These are phyloP conservation scores for Nigrograna mackinnonii DNA, from an alignment of 2,329 filamentous ascomycete species.

Conservation along the genomic window DNA sequence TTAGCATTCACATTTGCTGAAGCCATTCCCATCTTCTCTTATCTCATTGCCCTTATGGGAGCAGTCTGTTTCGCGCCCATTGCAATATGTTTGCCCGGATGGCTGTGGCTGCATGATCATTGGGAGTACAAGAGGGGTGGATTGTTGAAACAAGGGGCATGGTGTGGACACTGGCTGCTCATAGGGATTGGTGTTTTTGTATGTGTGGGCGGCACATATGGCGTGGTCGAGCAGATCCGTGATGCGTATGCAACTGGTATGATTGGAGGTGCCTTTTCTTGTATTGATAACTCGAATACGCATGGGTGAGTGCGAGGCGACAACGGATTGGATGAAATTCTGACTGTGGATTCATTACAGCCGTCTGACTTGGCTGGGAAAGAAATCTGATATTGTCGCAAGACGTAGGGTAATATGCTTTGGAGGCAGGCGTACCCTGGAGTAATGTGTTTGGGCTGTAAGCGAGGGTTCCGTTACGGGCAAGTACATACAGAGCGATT, in stretches of 20 bases:
- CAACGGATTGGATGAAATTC: no score
- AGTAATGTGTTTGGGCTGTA: no score
- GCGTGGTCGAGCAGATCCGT: conserved; percentile 53
- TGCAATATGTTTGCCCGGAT: conserved; percentile 51
- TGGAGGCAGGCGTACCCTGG: no score
- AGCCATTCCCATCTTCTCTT: conserved; percentile 58
- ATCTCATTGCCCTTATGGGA: conserved; percentile 51
- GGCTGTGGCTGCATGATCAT: conserved; percentile 56
- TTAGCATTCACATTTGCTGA: conserved; percentile 54
- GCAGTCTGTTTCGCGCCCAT: conserved; percentile 54
- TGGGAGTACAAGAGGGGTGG: conserved; percentile 39
- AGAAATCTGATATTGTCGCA: no score
- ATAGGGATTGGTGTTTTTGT: conserved; percentile 51
- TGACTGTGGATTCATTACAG: no score
- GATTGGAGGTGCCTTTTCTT: conserved; percentile 39
- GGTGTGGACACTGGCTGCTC: conserved; percentile 44
- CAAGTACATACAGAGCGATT: no score
- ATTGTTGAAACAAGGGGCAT: conserved; percentile 34
- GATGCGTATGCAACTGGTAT: conserved; percentile 51
- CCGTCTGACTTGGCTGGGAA: no score
- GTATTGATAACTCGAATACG: conserved; percentile 21
- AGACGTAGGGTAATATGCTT: no score
- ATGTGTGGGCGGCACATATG: conserved; percentile 50
- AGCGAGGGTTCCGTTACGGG: no score
- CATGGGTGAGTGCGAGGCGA: no score